phyloP scores from a whole-genome alignment of 768 basidiomycete genomes.

The Tylopilus subfusipes region DNA sequence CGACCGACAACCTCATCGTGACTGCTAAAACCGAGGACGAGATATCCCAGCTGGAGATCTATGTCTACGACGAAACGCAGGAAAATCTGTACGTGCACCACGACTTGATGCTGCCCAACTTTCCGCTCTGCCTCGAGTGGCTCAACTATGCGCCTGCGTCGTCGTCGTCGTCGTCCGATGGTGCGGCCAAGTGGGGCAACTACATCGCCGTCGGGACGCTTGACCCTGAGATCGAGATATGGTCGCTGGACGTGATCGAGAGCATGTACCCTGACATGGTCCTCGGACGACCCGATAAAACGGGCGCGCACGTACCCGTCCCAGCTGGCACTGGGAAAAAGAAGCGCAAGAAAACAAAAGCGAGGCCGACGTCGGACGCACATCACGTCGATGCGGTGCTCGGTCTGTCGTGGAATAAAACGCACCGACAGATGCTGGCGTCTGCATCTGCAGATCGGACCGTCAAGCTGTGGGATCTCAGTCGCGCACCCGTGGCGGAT shows the following conservation, averaged over 20 bases:
- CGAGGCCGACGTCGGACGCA: constrained; percentile 53
- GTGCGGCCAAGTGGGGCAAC: constrained; percentile 56
- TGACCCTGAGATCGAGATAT: constrained; percentile 98
- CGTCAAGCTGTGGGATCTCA: constrained; percentile 97
- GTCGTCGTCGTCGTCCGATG: constrained; percentile 33
- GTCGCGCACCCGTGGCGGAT: constrained; percentile 54
- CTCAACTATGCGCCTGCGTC: constrained; percentile 85
- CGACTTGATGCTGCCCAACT: constrained; percentile 95
- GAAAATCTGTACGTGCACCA: constrained; percentile 96
- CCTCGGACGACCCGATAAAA: constrained; percentile 84
- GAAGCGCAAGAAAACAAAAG: constrained; percentile 84
- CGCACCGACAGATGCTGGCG: constrained; percentile 86
- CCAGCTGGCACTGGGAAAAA: constrained; percentile 94
- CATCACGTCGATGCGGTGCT: constrained; percentile 95
- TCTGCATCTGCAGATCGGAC: constrained; percentile 93
- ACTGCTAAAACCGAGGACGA: constrained; percentile 96
- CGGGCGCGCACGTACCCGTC: constrained; percentile 71
- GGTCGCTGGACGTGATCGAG: constrained; percentile 92
- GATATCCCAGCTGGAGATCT: constrained; percentile 91
- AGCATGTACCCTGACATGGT: constrained; percentile 91
- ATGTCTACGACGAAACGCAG: constrained; percentile 89
- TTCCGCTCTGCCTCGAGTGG: constrained; percentile 99
- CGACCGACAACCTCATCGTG: constrained; percentile 90
- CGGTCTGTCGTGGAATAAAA: constrained; percentile 88
- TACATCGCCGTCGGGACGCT: constrained; percentile 97